Conservation (phyloP, 306 rosid species). For the Quercus glauca region DNA sequence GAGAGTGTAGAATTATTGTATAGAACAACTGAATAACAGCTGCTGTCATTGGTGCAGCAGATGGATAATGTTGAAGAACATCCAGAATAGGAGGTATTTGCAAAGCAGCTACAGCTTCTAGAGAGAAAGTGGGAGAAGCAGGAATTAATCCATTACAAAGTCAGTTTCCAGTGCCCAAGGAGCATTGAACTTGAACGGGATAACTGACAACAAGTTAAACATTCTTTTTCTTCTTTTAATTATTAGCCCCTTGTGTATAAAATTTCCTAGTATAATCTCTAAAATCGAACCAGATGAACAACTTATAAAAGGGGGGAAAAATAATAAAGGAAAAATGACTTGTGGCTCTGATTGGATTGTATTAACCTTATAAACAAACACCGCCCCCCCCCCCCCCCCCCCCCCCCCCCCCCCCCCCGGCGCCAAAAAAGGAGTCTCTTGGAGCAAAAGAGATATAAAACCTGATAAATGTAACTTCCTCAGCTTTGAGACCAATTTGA, state of each 20-base stretch:
- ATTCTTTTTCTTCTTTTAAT: neutral
- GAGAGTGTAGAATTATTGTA: too few relatives aligned
- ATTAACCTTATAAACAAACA: neutral
- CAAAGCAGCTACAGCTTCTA: too few relatives aligned
- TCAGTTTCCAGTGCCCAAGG: too few relatives aligned
- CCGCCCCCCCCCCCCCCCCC: neutral
- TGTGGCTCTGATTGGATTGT: neutral
- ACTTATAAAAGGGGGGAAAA: neutral
- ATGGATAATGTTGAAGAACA: too few relatives aligned
- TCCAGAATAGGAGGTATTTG: too few relatives aligned
- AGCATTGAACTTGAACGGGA: too few relatives aligned
- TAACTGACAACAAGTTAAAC: too few relatives aligned
- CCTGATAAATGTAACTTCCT: neutral
- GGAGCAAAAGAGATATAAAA: neutral
- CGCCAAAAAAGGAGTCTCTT: neutral
- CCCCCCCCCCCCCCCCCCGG: too few relatives aligned
- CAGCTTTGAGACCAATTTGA: neutral
- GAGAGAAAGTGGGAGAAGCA: too few relatives aligned
- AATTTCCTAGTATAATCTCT: neutral
- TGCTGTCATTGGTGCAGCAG: too few relatives aligned
- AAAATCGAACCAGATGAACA: neutral
- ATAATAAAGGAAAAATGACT: neutral
- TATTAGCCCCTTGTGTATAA: neutral
- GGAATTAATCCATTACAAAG: too few relatives aligned
- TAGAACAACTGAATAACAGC: too few relatives aligned